These are phyloP conservation scores for Emmonsia crescens DNA, from an alignment of 2,329 filamentous ascomycete species.

Conservation along the genomic window DNA sequence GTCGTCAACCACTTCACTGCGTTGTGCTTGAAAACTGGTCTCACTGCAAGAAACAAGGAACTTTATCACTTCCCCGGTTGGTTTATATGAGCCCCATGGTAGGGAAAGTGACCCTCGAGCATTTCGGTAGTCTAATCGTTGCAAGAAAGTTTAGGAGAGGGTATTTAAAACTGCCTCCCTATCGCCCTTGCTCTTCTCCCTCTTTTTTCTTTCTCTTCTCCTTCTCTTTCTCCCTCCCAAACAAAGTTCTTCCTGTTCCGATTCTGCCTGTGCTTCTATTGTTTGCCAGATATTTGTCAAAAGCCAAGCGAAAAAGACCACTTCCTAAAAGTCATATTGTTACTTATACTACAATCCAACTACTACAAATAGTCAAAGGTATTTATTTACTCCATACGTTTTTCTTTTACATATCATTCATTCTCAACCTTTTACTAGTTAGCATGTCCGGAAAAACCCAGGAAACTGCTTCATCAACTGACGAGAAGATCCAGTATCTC, in stretches of 20 bases:
- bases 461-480: not conserved
- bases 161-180: not conserved
- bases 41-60: not conserved
- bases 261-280: not conserved
- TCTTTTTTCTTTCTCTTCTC: not conserved
- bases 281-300: not conserved
- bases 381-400: not conserved
- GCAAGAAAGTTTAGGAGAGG: not conserved
- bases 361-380: not conserved
- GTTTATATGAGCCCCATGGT: not conserved
- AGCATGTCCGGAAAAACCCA: not conserved
- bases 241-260: not conserved
- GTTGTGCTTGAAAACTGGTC: not conserved
- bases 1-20: not conserved
- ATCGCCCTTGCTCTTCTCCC: not conserved
- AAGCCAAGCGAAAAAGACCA: not conserved
- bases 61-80: not conserved
- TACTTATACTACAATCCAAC: not conserved
- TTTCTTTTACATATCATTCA: not conserved
- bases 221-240: not conserved
- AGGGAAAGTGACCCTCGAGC: not conserved
- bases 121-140: not conserved
- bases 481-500: not conserved
- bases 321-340: not conserved
- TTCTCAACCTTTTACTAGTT: not conserved